A percentile compares a stretch with the other conserved stretches of the same genome.
phyloP scores from a whole-genome alignment of 352 stramenopile genomes.

The Globisporangium megalacanthum region DNA sequence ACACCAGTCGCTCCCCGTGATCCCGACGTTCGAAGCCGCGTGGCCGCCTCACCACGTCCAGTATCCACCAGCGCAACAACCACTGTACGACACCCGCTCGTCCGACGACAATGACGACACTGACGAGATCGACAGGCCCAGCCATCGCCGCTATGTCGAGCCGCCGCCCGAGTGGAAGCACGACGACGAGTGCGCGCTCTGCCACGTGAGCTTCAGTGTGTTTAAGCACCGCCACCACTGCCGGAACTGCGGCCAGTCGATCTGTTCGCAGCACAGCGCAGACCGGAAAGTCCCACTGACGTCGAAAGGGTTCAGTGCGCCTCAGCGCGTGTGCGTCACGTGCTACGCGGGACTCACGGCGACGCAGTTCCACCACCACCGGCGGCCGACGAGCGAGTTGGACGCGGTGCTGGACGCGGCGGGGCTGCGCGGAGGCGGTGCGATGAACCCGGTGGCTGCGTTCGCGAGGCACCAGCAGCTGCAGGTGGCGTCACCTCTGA shows the following conservation, averaged over 20 bases:
- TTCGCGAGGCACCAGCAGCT: slow-evolving; percentile 18
- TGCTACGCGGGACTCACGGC: slow-evolving; percentile 62
- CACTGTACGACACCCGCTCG: slow-evolving; percentile 12
- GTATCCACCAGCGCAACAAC: too few species aligned
- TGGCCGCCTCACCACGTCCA: too few species aligned
- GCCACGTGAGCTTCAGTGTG: slow-evolving; percentile 67
- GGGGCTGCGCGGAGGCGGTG: slow-evolving; percentile 14
- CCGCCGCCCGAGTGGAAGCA: slow-evolving; percentile 68
- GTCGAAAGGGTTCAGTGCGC: slow-evolving; percentile 66
- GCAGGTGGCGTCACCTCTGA: too few species aligned
- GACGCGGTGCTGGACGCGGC: slow-evolving; percentile 24
- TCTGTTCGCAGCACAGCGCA: slow-evolving; percentile 77
- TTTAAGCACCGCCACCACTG: slow-evolving; percentile 86
- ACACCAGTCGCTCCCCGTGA: slow-evolving; percentile 49
- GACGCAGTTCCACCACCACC: slow-evolving; percentile 21
- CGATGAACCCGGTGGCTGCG: slow-evolving; percentile 17
- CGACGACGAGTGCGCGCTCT: slow-evolving; percentile 76
- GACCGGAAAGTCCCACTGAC: slow-evolving; percentile 76
- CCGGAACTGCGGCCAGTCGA: slow-evolving; percentile 78
- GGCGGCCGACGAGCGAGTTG: slow-evolving; percentile 23
- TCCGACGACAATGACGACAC: slow-evolving; percentile 25
- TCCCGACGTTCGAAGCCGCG: slow-evolving; percentile 43
- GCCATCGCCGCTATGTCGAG: slow-evolving; percentile 22
- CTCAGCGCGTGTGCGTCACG: slow-evolving; percentile 72
- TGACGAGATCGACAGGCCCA: slow-evolving; percentile 12